Percentiles rank a stretch among this genome's conserved stretches.
Evolutionary conservation across 768 basidiomycete species (phyloP).

Genomic region (Suillus discolor): DNA sequence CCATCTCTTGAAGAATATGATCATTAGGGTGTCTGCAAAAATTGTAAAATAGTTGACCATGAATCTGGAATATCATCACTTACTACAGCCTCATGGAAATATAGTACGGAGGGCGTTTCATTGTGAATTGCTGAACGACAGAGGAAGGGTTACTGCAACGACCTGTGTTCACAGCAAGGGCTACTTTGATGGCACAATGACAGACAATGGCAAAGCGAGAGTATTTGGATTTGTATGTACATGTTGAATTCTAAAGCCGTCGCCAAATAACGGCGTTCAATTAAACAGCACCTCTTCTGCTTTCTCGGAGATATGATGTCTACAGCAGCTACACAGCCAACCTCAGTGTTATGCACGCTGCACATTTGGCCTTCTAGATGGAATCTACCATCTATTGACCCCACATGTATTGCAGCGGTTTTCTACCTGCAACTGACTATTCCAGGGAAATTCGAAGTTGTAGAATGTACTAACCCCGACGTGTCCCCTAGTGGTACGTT

Average conservation of each 20-base stretch:
- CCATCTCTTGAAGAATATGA: not conserved
- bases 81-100: not conserved
- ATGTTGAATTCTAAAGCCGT: conserved; percentile 19
- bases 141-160: too few relatives aligned
- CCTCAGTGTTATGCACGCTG: conserved; percentile 31
- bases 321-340: conserved; percentile 4
- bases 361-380: conserved; percentile 75
- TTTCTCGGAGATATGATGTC: conserved; percentile 20
- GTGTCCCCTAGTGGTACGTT: conserved; percentile 70
- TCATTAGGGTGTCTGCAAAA: not conserved
- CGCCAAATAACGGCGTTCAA: conserved; percentile 14
- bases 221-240: conserved; percentile 18
- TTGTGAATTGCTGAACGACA: not conserved
- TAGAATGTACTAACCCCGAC: conserved; percentile 69
- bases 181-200: not conserved
- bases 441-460: conserved; percentile 66
- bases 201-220: not conserved
- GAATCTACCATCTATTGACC: conserved; percentile 67
- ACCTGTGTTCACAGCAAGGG: not conserved
- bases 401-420: conserved; percentile 63
- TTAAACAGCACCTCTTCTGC: not conserved
- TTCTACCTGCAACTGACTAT: conserved; percentile 69
- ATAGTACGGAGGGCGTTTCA: not conserved
- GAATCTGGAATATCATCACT: conserved; percentile 12
- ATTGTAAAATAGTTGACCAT: conserved; percentile 16